A percentile compares a stretch with the other conserved stretches of the same genome.
phyloP scores from a whole-genome alignment of 257 asterid genomes.

The Mitragyna speciosa region DNA sequence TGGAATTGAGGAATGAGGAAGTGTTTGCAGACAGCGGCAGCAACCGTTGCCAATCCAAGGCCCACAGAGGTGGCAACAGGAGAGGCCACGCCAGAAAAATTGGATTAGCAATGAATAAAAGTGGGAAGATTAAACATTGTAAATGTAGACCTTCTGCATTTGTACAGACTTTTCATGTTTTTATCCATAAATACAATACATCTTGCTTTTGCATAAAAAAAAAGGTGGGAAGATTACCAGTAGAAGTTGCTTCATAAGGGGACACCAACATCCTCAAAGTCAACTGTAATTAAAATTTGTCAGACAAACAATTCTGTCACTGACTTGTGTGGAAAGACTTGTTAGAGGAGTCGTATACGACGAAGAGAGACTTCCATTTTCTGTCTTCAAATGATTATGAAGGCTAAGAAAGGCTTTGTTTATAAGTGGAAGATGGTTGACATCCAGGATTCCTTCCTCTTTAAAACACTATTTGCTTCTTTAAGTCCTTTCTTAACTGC shows the following conservation, averaged over 20 bases:
- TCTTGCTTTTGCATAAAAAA: too few species aligned
- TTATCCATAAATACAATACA: too few species aligned
- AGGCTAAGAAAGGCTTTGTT: not conserved
- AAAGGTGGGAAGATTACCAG: not conserved
- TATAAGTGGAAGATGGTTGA: not conserved
- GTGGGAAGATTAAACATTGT: not conserved
- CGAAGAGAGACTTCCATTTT: not conserved
- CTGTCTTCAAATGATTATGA: constrained; percentile 18
- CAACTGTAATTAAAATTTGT: not conserved
- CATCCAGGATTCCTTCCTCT: not conserved
- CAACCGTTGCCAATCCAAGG: not conserved
- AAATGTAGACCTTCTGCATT: too few species aligned
- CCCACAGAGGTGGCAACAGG: not conserved
- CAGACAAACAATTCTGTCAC: not conserved
- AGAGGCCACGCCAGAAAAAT: constrained; percentile 1
- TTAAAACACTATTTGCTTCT: not conserved
- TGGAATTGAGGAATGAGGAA: not conserved
- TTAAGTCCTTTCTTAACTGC: not conserved
- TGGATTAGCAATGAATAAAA: constrained; percentile 9
- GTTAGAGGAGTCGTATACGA: not conserved
- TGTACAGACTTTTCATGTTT: too few species aligned
- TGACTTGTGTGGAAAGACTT: not conserved
- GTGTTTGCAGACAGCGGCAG: not conserved
- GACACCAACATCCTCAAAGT: constrained; percentile 10
- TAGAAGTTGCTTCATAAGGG: constrained; percentile 10